Base-by-base conservation (phyloP, 106 monocot species). In the Dioscorea dumetorum region DNA sequence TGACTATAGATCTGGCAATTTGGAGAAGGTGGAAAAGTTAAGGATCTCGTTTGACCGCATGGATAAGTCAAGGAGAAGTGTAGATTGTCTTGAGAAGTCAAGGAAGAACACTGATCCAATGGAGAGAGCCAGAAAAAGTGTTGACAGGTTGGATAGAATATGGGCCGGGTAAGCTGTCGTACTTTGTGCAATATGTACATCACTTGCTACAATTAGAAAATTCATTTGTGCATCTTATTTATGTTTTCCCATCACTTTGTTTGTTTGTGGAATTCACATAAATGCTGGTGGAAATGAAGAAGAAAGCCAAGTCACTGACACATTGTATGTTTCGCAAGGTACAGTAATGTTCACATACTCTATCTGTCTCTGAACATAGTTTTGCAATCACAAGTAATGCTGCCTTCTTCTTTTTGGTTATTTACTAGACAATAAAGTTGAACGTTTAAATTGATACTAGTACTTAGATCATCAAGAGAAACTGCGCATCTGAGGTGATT, bases 111-210 rank as follows among this genome's bases (percentile, higher is more conserved):
- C 58, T 34, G 79, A 85, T 54, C 74, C 76, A 58, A 21, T 69
- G 58, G 89, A 90, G 33, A 77, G 75, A 35, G 85, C 82, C 23
- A 20, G 89, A 56, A 90, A 84, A 67, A 90, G 89, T 58, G 82
- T 90, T 2, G 89, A 90, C 50, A 69, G 85, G 23, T 72, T 90
- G 82, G 85, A 85, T 67, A 76, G 89, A 76, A 80, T 90, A 68
- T 72, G 81, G 82, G 81, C 85, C 20, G 82, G 81, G 28, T 80
- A 74, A 73, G 13, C 59, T 62, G 35, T 22, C 28, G 11, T 48
- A 61, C 66, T 24, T 22, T 78, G 73, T 74, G 60, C 60, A 77
- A 53, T 73, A 53, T 13, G 73, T 72, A 62, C 22, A 68, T 63
- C 32, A 54, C 13, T 73, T 69, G 67, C 70, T 76, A 77, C 19